Evolutionary conservation across 306 rosid genomes (phyloP), one percentile per base, ranked within the genome.

Genomic region (Casuarina cunninghamiana): DNA sequence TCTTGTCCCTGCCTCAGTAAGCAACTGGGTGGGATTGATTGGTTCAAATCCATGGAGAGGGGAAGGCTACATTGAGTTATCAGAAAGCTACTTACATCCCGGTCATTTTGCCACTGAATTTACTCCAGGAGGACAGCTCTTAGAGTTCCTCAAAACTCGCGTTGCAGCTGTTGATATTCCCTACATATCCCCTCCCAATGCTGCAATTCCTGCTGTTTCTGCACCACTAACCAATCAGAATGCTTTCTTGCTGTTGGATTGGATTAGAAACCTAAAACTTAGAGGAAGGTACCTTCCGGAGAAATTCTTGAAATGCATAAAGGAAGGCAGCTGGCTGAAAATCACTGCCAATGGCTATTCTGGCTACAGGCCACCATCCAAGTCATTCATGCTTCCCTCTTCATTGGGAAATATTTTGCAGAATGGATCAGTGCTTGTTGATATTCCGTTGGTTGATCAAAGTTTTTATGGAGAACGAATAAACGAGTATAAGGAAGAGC

Each of bases 21-120:
- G 98, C 84, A 90, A 86, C 60, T 93, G 98, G 97, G 86, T 87
- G 4, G 79, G 53, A 35, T 79, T 91, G 85, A 73, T 87, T 54
- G 88, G 63, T 70, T 86, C 89, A 11, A 88, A 91, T 87, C 79
- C 87, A 21, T 93, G 98, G 97, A 82, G 74, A 74, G 58, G 48
- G 38, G 84, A 83, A 77, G 80, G 77, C 37, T 88, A 73, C 48
- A 85, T 93, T 55, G 97, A 90, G 78, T 71, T 93, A 37, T 83
- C 83, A 13, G 85, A 83, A n/a, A 83, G 65, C 21, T 91, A 93
- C 69, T 51, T 90, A 80, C 32, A 3, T 21, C 19, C 81, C 8
- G 43, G 62, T 53, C 0, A 0, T 38, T 84, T 71, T 84, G 89
- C 92, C 5, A 90, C 87, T 57, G 84, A 77, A 57, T 16, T 2